Conservation (phyloP, 352 stramenopile species). For the Saprolegnia diclina region DNA sequence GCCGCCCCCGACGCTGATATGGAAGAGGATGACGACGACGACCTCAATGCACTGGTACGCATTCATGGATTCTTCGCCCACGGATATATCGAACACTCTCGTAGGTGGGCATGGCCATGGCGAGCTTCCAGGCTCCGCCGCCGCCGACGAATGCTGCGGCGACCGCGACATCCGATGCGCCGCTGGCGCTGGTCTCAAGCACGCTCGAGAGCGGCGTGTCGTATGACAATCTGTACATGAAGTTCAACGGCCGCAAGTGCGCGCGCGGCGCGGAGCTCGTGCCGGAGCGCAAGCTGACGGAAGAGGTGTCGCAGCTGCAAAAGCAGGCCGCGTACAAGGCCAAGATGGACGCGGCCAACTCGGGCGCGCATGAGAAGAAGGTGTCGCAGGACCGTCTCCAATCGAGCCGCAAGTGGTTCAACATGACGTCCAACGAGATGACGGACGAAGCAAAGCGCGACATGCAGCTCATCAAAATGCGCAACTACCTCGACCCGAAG, state of each 20-base stretch:
- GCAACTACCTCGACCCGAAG: slow-evolving; percentile 94
- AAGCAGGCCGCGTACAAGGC: slow-evolving; percentile 37
- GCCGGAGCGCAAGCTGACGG: slow-evolving; percentile 33
- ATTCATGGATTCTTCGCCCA: neutral
- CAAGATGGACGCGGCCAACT: slow-evolving; percentile 29
- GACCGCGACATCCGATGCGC: neutral
- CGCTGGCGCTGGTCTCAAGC: slow-evolving; percentile 40
- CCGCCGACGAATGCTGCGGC: neutral
- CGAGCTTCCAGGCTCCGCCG: neutral
- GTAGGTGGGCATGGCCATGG: slow-evolving; percentile 22
- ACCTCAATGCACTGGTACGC: slow-evolving; percentile 13
- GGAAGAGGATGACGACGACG: slow-evolving; percentile 19
- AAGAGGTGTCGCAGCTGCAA: slow-evolving; percentile 47
- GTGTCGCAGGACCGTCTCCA: slow-evolving; percentile 47
- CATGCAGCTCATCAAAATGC: slow-evolving; percentile 90
- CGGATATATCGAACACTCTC: neutral
- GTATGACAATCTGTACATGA: slow-evolving; percentile 41
- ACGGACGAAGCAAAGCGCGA: slow-evolving; percentile 83
- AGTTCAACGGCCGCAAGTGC: slow-evolving; percentile 40
- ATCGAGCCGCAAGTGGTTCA: slow-evolving; percentile 85
- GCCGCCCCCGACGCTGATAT: neutral
- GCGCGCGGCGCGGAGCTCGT: slow-evolving; percentile 39
- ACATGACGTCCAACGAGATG: slow-evolving; percentile 86
- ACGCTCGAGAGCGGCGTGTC: slow-evolving; percentile 61
- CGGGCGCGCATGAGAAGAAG: slow-evolving; percentile 28